These are phyloP conservation scores for Caryopteris hybrid DNA, from an alignment of 305 asterid genomes.

Conservation along the genomic window DNA sequence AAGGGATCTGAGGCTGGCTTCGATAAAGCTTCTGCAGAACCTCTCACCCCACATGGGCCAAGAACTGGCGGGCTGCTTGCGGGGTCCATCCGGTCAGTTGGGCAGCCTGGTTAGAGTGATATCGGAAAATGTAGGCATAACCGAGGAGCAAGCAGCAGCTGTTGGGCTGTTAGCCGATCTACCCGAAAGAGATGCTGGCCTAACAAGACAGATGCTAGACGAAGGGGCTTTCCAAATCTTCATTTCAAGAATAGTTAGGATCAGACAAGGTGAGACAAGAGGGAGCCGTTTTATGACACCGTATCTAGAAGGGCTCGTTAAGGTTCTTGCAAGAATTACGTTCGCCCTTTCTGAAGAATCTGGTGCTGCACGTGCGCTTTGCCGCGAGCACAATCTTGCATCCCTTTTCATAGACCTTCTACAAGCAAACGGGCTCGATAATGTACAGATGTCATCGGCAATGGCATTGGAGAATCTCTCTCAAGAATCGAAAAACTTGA, in stretches of 20 bases:
- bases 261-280: slow-evolving; percentile 78
- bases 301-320: slow-evolving; percentile 86
- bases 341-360: slow-evolving; percentile 57
- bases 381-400: slow-evolving; percentile 57
- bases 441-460: slow-evolving; percentile 89
- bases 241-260: slow-evolving; percentile 47
- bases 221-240: slow-evolving; percentile 65
- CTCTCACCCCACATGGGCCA: slow-evolving; percentile 86
- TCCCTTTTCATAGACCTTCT: slow-evolving; percentile 69
- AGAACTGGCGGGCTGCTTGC: slow-evolving; percentile 70
- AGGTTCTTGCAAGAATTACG: slow-evolving; percentile 77
- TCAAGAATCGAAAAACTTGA: slow-evolving; percentile 62
- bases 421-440: slow-evolving; percentile 78
- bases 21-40: slow-evolving; percentile 76
- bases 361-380: slow-evolving; percentile 47
- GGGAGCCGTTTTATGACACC: slow-evolving; percentile 85
- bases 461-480: slow-evolving; percentile 87
- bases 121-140: slow-evolving; percentile 61
- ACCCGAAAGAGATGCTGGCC: slow-evolving; percentile 75
- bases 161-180: slow-evolving; percentile 79
- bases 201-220: slow-evolving; percentile 71
- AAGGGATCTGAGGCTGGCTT: slow-evolving; percentile 73
- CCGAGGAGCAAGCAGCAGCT: slow-evolving; percentile 94
- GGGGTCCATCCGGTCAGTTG: slow-evolving; percentile 76
- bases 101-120: slow-evolving; percentile 63